Percentiles rank a stretch among this genome's conserved stretches.
phyloP scores from a whole-genome alignment of 139 green algal species.

The Chlamydomonas asymmetrica region DNA sequence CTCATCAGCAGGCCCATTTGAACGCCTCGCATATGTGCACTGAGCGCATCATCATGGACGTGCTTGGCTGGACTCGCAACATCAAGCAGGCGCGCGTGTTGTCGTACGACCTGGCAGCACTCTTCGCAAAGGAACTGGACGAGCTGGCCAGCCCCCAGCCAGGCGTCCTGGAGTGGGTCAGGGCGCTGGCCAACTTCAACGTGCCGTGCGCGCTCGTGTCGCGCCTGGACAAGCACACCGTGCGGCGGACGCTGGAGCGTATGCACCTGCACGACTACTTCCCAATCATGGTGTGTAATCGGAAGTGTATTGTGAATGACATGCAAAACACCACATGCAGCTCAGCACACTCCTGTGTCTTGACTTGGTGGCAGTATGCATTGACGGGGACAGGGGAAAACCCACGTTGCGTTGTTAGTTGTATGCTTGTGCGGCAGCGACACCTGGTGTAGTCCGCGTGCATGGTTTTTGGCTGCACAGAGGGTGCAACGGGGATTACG shows the following conservation, averaged over 20 bases:
- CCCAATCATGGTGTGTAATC: conserved; percentile 47
- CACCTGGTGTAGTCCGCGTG: too few species aligned
- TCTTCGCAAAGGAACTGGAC: conserved; percentile 45
- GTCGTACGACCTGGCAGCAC: conserved; percentile 54
- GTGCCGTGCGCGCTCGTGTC: conserved; percentile 75
- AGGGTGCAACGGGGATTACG: too few species aligned
- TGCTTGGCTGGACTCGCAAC: conserved; percentile 71
- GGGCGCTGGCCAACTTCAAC: conserved; percentile 52
- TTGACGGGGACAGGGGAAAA: too few species aligned
- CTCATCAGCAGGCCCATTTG: too few species aligned
- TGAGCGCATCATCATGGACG: conserved; percentile 40
- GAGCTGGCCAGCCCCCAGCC: conserved; percentile 6
- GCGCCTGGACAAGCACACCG: conserved; percentile 45
- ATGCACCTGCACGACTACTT: conserved; percentile 69
- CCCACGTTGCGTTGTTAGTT: too few species aligned
- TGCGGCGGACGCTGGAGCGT: conserved; percentile 51
- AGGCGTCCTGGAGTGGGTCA: conserved; percentile 72
- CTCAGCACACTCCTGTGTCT: too few species aligned
- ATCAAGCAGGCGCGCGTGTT: conserved; percentile 53
- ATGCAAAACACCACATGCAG: too few species aligned
- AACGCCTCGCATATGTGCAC: too few species aligned
- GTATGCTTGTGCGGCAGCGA: too few species aligned
- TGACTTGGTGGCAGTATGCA: too few species aligned
- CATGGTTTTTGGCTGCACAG: too few species aligned
- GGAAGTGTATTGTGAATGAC: too few species aligned